These are phyloP conservation scores for Saccharomycopsis guyanensis DNA, from an alignment of 805 yeast genomes.

Conservation along the genomic window DNA sequence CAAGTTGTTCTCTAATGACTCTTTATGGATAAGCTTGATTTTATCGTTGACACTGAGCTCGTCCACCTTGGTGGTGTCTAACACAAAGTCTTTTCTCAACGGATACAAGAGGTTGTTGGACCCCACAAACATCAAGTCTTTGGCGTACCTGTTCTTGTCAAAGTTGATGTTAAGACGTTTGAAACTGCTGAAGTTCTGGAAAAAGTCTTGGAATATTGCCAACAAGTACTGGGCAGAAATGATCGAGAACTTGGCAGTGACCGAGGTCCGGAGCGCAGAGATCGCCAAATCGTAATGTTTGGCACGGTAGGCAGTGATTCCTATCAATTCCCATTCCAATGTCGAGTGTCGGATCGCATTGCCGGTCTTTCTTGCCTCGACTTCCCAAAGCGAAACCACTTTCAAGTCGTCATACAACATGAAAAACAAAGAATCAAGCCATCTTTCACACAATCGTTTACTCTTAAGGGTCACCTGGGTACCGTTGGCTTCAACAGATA, in stretches of 20 bases:
- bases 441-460: constrained; percentile 62
- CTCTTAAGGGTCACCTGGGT: constrained; percentile 25
- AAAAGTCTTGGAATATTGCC: constrained; percentile 35
- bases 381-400: constrained; percentile 26
- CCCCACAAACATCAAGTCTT: constrained; percentile 24
- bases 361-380: constrained; percentile 23
- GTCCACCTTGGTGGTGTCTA: constrained; percentile 6
- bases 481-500: neutral
- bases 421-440: constrained; percentile 50
- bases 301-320: constrained; percentile 43
- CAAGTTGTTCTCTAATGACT: constrained; percentile 24
- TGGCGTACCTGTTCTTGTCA: constrained; percentile 14
- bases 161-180: constrained; percentile 23
- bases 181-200: constrained; percentile 23
- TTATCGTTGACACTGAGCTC: constrained; percentile 20
- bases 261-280: constrained; percentile 46
- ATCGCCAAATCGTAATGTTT: constrained; percentile 41
- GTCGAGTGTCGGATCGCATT: constrained; percentile 44
- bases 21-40: constrained; percentile 19
- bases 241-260: constrained; percentile 53
- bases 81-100: constrained; percentile 20
- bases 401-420: constrained; percentile 30
- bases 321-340: constrained; percentile 69
- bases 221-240: constrained; percentile 47
- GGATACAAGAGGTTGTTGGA: constrained; percentile 15